These are phyloP conservation scores for Carex cristatella DNA, from an alignment of 176 grass and related monocot genomes.

Conservation along the genomic window DNA sequence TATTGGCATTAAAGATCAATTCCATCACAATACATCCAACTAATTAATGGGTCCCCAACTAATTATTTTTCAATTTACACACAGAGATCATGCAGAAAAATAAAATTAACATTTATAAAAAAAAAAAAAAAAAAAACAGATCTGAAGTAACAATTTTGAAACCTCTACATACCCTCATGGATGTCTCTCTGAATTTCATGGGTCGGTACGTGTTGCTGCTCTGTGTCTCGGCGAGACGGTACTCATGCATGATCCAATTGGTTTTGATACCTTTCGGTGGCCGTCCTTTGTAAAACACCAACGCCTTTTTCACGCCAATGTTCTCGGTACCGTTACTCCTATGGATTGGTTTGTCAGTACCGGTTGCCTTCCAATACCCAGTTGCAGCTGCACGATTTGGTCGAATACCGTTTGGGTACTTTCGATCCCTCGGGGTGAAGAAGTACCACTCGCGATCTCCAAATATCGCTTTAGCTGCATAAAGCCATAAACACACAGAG, in stretches of 20 bases:
- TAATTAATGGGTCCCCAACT: neutral
- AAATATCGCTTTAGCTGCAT: constrained; percentile 11
- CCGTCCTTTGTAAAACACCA: constrained; percentile 21
- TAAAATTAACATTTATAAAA: neutral
- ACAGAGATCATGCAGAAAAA: neutral
- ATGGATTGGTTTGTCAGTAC: constrained; percentile 20
- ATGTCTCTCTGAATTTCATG: constrained; percentile 26
- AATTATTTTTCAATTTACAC: neutral
- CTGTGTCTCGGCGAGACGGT: constrained; percentile 33
- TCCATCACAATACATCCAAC: constrained; percentile 13
- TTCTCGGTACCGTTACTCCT: constrained; percentile 13
- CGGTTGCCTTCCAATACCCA: constrained; percentile 20
- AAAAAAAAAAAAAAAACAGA: neutral
- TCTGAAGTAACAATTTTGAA: neutral
- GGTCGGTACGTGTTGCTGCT: constrained; percentile 22
- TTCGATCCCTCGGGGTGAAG: constrained; percentile 21
- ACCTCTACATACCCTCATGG: constrained; percentile 12
- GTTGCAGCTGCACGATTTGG: constrained; percentile 17
- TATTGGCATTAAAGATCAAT: constrained; percentile 7
- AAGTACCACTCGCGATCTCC: constrained; percentile 22
- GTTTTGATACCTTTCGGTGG: constrained; percentile 23
- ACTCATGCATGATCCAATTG: constrained; percentile 61
- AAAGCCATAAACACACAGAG: neutral
- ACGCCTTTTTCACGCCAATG: constrained; percentile 21
- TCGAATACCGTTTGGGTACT: constrained; percentile 16